Base-by-base conservation (phyloP, 495 filamentous ascomycete genomes). In the Penicillium atrosanguineum region DNA sequence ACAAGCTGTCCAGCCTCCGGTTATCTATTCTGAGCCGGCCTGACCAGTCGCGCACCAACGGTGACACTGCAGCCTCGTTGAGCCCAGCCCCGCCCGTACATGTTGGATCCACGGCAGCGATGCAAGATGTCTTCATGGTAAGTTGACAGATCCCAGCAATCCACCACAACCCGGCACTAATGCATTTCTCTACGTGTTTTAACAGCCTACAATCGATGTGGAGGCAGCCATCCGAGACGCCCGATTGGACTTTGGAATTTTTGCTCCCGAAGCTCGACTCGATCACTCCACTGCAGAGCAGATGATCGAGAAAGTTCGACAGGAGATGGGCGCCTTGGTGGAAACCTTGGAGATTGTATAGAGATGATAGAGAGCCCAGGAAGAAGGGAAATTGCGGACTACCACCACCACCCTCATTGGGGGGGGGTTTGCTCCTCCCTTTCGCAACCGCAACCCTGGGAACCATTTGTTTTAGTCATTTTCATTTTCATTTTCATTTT, bases 131-230 rank as follows among this genome's bases (percentile, higher is more conserved):
- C 16, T 67, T 61, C 20, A 38, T 41, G 52, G 61, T 65, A 55
- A 59, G 64, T 50, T 39, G 49, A 36, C 37, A 23, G 39, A 53
- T 52, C 38, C 41, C 21, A 44, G 45, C 34, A 8, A 25, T 50
- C 40, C 38, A 37, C 44, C 37, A 54, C 40, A 18, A 25, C 36
- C 46, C 38, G 51, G 34, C 38, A 47, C 44, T 63, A 62, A 60
- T 55, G 47, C 45, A 47, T 46, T 53, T 61, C n/a, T 46, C 44
- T 56, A 57, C 53, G 37, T 25, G 50, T 52, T 52, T 45, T 19
- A 51, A 57, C 53, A 72, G 69, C 62, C 67, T 50, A 69, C 64
- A 19, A 57, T 73, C 28, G 69, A 73, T 47, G 59, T 73, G 14
- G 69, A 73, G 55, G 64, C 67, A 6, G 66, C 66, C 4, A 53